These are phyloP conservation scores for Suillus brevipes DNA, from an alignment of 768 basidiomycete species.

Conservation along the genomic window DNA sequence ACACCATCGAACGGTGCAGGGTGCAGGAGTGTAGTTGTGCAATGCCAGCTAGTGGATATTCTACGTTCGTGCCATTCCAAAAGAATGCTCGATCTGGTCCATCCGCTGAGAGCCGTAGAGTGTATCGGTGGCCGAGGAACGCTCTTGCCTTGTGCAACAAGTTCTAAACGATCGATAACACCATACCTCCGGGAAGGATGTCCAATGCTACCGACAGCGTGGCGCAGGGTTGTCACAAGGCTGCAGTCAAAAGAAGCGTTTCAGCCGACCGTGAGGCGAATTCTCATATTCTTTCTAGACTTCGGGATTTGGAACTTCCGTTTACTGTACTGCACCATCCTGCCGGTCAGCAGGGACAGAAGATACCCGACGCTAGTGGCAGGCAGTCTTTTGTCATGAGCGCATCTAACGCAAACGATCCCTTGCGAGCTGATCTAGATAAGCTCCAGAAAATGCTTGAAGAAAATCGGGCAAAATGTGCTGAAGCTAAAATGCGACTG, in stretches of 20 bases:
- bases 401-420: not conserved
- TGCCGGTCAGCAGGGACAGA: not conserved
- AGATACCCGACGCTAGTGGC: not conserved
- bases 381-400: not conserved
- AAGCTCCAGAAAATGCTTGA: constrained; percentile 4
- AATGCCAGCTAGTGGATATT: not conserved
- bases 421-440: not conserved
- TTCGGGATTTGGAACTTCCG: not conserved
- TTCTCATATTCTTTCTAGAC: not conserved
- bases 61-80: not conserved
- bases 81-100: not conserved
- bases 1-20: not conserved
- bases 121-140: not conserved
- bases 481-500: not conserved
- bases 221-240: not conserved
- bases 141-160: not conserved
- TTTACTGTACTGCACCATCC: not conserved
- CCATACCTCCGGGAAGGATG: not conserved
- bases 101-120: not conserved
- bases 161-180: not conserved
- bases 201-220: not conserved
- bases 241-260: not conserved
- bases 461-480: constrained; percentile 6
- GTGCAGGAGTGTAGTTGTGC: not conserved
- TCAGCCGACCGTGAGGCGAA: not conserved